These are phyloP conservation scores for Trichoderma aggressivum DNA, from an alignment of 2,329 filamentous ascomycete genomes.

Conservation along the genomic window DNA sequence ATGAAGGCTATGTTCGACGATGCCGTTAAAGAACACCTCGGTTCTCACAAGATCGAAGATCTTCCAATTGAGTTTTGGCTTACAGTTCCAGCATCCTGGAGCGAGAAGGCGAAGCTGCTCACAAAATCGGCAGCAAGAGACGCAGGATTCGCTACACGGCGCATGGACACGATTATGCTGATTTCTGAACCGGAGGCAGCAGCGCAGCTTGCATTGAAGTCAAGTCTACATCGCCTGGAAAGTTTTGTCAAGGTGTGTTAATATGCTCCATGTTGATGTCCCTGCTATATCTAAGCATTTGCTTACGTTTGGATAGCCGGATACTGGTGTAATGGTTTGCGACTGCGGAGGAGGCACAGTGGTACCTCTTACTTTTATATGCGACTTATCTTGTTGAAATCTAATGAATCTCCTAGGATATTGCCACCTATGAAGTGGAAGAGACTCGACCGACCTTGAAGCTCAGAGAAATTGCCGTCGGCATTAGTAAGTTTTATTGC, in stretches of 20 bases:
- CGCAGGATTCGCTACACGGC: neutral
- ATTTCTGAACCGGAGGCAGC: neutral
- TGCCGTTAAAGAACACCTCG: neutral
- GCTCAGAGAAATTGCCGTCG: neutral
- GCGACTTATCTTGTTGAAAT: too few relatives aligned
- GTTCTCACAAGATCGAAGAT: neutral
- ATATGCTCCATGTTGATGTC: too few relatives aligned
- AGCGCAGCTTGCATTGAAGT: neutral
- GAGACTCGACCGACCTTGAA: neutral
- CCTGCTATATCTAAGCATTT: neutral
- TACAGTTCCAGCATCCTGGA: neutral
- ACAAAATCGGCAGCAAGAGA: neutral
- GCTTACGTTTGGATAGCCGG: neutral
- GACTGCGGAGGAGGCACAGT: neutral
- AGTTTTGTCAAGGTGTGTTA: neutral
- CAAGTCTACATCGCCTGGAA: neutral
- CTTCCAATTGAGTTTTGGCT: neutral
- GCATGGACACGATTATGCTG: neutral
- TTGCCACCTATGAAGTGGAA: neutral
- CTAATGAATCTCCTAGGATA: neutral
- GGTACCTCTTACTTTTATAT: neutral
- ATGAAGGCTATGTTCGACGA: slow-evolving; percentile 17
- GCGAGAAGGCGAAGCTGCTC: neutral
- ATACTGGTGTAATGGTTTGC: neutral
- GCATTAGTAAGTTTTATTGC: neutral